Evolutionary conservation across 2,329 filamentous ascomycete species (phyloP), one percentile per base, ranked within the genome.

Genomic region (Sclerotinia trifoliorum): DNA sequence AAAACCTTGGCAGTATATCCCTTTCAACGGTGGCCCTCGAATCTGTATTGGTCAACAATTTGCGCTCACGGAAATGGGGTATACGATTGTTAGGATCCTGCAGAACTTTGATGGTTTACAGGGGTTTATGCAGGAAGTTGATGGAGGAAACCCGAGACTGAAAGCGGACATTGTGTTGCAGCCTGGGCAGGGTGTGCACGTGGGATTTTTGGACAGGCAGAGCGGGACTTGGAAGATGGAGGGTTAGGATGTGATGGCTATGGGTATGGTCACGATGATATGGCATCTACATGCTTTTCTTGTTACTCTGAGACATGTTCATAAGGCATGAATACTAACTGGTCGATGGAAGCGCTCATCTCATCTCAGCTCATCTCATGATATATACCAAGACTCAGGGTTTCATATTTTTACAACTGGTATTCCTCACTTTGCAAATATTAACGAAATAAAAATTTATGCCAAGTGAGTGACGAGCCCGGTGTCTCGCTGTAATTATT

Each of bases 31-130:
- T 15, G 90, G 90, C 0, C 88, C 90, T 55, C 81, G 90, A 44
- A 90, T 92, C 75, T 92, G 90, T 78, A 86, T 93, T 69, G 90
- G 90, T 1, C 90, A 94, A 82, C 90, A 94, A 78, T 94, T 93
- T 77, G 92, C 91, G 19, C 79, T 94, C 58, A 92, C 90, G 0
- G 90, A 94, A 81, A 91, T 91, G 81, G 81, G 81, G 42, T 94
- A 94, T 76, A 88, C 90, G 13, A 83, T 93, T 70, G 88, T 89
- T 39, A 82, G 91, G 56, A 75, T 94, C 72, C 86, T 94, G 75
- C 92, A 94, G 81, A 83, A 84, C 32, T 95, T 90, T 76, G 86
- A 88, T 66, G 79, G 82, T 15, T 81, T 93, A 10, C 85, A 87
- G 74, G 85, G 80, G 74, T 80, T 83, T 73, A 88, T 88, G 86